Evolutionary conservation across 1,284 basidiomycete species (phyloP), one percentile per base, ranked within the genome.

Genomic region (Pseudozyma pruni): DNA sequence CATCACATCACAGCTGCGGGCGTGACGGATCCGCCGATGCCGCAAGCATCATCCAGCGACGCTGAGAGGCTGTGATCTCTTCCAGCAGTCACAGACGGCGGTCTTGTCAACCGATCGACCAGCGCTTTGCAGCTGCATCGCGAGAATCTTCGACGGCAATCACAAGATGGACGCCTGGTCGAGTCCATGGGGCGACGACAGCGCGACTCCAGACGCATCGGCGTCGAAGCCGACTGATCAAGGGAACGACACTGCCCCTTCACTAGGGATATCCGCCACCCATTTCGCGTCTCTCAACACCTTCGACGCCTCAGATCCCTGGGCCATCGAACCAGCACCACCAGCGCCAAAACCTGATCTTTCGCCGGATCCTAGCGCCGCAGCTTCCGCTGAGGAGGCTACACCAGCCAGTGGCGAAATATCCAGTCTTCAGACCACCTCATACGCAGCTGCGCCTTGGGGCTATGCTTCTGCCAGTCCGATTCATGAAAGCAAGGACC

Each of bases 151-250:
- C n/a, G 32, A 25, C 52, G 51, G 13, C 11, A 29, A 11, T 29
- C 27, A 29, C 27, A 29, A 6, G 27, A 69, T 69, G 66, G 66
- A 69, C 38, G 58, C 66, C n/a, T 69, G 66, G 66, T 62, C 66
- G 16, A 69, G 66, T 41, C 66, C 66, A 17, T 69, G 66, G 66
- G 51, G 43, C 35, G 59, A 69, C 46, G 66, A 69, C 20, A 37
- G 23, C 27, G 39, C 25, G 8, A 50, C 19, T 13, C 27, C 35
- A 17, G 22, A 13, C 6, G 40, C 51, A 2, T 38, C 43, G 8
- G 23, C 41, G 8, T 27, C 46, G 2, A 49, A 38, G 16, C 25
- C 8, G 4, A 16, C 23, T 14, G 34, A 25, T 11, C 10, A 47
- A 33, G 46, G 19, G 23, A 22, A 16, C 4, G 20, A 17, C 31